Base-by-base conservation (phyloP, 2,329 filamentous ascomycete genomes). In the Rhynchosporium secalis region DNA sequence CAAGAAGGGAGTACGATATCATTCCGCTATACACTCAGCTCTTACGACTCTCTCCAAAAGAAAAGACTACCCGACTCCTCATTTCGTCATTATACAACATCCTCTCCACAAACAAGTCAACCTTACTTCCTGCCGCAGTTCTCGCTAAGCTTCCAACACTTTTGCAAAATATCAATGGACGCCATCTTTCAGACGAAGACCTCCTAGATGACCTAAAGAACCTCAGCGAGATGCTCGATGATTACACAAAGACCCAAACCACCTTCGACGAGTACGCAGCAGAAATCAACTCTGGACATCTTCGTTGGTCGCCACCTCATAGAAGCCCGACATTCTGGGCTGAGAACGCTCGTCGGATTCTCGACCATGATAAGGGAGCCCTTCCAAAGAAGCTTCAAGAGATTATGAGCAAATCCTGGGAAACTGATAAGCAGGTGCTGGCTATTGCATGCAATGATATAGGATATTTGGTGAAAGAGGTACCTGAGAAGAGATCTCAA, bases 1-100 rank as follows among this genome's bases (percentile, higher is more conserved):
- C n/a, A 63, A 51, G 43, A 68, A 96, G 93, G 70, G 93, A 97
- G 77, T 92, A 96, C 77, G 93, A 98, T 72, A 89, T 98, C 69
- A 84, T 98, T 66, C 83, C 92, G 52, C 85, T 98, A 49, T 97
- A 96, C 76, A 92, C 91, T n/a, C 90, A 96, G 68, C 87, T 99
- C 43, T 82, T 99, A 60, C 89, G 92, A 60, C 81, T 96, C 47
- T 98, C 95, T 2, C 93, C 94, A 49, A 99, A 99, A 77, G 95
- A 98, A 76, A 99, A 99, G 82, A 98, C 94, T 1, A 98, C 94
- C 0, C 88, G 95, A 36, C 83, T 99, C 59, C 85, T 97, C 51
- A 83, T 98, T 49, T 92, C 92, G 9, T 97, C 94, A 7, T 84
- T 99, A 46, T 85, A 89, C 75, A 98, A 96, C 77, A 86, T 99